Evolutionary conservation across 163 green algal genomes (phyloP).

Genomic region (Volvox carteri): DNA sequence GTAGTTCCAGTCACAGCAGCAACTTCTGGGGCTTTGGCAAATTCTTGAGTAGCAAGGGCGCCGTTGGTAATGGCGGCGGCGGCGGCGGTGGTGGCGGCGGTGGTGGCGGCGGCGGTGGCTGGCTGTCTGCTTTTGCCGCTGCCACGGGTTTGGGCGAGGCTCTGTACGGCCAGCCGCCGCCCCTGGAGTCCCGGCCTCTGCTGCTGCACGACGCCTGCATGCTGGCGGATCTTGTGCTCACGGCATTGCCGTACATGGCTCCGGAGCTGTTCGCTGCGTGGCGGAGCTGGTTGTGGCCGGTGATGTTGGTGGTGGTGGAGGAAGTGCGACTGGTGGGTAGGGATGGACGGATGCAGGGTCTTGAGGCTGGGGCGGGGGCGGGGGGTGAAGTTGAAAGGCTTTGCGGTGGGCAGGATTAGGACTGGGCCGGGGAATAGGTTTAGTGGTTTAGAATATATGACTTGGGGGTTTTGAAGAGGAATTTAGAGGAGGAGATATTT

Average conservation of each 20-base stretch:
- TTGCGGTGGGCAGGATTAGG: too few relatives aligned
- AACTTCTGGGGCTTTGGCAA: too few relatives aligned
- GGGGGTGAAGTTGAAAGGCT: too few relatives aligned
- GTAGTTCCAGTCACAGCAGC: too few relatives aligned
- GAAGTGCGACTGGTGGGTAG: constrained; percentile 44
- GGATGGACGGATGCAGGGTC: background rate
- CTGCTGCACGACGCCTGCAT: background rate
- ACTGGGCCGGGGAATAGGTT: too few relatives aligned
- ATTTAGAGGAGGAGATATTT: too few relatives aligned
- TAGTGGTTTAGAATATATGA: too few relatives aligned
- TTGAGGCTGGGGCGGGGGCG: too few relatives aligned
- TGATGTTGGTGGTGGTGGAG: constrained; percentile 20
- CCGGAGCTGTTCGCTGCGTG: background rate
- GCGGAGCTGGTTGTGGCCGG: constrained; percentile 22
- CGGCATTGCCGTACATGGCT: background rate
- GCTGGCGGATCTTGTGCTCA: background rate
- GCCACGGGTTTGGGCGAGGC: background rate
- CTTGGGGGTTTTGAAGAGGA: too few relatives aligned
- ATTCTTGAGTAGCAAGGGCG: too few relatives aligned
- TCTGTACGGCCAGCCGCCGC: background rate
- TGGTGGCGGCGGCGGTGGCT: constrained; percentile 2
- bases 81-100: too few relatives aligned
- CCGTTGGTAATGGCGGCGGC: too few relatives aligned
- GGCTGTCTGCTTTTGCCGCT: background rate
- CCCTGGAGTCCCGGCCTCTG: constrained; percentile 5